Percentiles rank a stretch among this genome's conserved stretches.
Evolutionary conservation across 306 rosid genomes (phyloP).

Genomic region (Gastrolobium villosum): DNA sequence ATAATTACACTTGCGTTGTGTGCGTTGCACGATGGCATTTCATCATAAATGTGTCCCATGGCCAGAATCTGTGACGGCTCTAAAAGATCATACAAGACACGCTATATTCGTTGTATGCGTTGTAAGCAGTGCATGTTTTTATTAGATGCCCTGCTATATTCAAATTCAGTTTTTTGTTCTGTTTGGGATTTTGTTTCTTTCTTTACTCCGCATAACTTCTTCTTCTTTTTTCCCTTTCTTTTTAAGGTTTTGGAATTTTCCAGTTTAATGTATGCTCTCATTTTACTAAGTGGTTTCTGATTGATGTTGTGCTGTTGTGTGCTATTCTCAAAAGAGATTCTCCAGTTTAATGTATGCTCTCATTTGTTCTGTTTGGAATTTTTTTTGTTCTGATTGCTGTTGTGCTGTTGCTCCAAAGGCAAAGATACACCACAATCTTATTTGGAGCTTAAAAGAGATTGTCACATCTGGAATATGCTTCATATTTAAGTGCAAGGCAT

Average conservation of each 20-base stretch:
- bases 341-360: not conserved
- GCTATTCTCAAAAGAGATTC: conserved; percentile 1
- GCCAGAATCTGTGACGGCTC: conserved; percentile 62
- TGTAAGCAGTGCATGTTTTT: not conserved
- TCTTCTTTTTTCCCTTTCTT: not conserved
- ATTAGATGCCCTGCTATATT: not conserved
- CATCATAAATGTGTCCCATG: conserved; percentile 78
- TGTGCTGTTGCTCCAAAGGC: not conserved
- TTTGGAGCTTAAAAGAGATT: conserved; percentile 1
- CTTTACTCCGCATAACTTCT: not conserved
- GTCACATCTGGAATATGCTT: conserved; percentile 7
- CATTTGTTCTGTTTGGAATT: too few species aligned
- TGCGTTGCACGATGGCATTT: conserved; percentile 63
- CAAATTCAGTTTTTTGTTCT: not conserved
- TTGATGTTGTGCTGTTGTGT: not conserved
- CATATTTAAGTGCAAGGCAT: not conserved
- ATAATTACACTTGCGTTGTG: conserved; percentile 66
- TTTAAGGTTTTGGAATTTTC: not conserved
- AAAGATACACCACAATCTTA: not conserved
- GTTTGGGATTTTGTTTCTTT: not conserved
- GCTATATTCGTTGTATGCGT: conserved; percentile 80
- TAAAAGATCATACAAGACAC: conserved; percentile 54
- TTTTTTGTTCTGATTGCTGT: not conserved
- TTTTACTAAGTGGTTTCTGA: not conserved
- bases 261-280: not conserved